Percentiles rank a stretch among this genome's conserved stretches.
Conservation (phyloP, 306 rosid genomes). For the Dalbergia oliveri region DNA sequence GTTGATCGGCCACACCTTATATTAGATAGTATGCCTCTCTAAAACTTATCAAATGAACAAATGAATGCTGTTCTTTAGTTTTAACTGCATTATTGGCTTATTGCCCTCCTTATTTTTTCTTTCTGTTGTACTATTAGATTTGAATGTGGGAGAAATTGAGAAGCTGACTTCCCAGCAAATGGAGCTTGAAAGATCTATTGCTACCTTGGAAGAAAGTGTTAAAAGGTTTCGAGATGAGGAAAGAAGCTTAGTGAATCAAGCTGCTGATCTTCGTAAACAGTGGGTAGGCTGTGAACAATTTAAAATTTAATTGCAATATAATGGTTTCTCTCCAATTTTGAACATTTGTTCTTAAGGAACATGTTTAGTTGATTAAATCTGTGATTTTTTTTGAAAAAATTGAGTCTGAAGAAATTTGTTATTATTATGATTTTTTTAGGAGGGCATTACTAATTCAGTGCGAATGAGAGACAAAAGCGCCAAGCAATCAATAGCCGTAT, state of each 20-base stretch:
- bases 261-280: conserved; percentile 72
- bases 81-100: background rate
- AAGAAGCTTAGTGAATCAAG: conserved; percentile 63
- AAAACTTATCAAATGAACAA: conserved; percentile 23
- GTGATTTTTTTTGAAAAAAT: conserved; percentile 27
- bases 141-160: conserved; percentile 77
- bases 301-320: conserved; percentile 20
- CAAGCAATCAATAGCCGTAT: conserved; percentile 55
- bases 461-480: conserved; percentile 63
- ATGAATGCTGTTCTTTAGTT: conserved; percentile 5
- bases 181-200: conserved; percentile 69
- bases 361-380: conserved; percentile 9
- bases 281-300: conserved; percentile 59
- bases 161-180: conserved; percentile 58
- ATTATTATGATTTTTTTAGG: conserved; percentile 60
- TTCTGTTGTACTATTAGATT: conserved; percentile 57
- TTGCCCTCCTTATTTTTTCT: background rate
- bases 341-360: background rate
- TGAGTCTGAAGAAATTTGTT: conserved; percentile 22
- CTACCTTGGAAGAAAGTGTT: conserved; percentile 59
- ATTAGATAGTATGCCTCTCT: conserved; percentile 64
- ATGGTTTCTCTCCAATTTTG: background rate
- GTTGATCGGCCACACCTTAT: conserved; percentile 66
- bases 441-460: conserved; percentile 53
- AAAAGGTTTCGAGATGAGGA: conserved; percentile 62